phyloP scores from a whole-genome alignment of 768 basidiomycete species.

The Clitopilus hobsonii region DNA sequence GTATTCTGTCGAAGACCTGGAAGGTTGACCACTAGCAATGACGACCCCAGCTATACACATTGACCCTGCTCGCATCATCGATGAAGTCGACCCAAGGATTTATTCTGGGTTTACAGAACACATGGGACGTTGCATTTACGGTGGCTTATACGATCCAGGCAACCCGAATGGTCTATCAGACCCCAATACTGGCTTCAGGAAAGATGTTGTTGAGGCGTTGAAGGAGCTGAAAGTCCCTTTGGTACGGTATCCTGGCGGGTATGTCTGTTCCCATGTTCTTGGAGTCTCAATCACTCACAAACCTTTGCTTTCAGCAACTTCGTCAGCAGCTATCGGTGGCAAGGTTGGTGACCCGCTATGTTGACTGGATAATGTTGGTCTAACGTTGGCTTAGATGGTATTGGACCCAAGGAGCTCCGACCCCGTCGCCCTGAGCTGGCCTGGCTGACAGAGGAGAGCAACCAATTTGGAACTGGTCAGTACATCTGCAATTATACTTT shows the following conservation, averaged over 20 bases:
- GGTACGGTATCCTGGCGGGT: slow-evolving; percentile 52
- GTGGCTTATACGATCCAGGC: slow-evolving; percentile 38
- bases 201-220: slow-evolving; percentile 43
- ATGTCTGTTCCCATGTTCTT: slow-evolving; percentile 7
- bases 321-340: slow-evolving; percentile 53
- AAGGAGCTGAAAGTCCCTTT: slow-evolving; percentile 43
- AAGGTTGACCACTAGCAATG: neutral
- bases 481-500: neutral
- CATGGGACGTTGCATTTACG: slow-evolving; percentile 53
- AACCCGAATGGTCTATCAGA: slow-evolving; percentile 31
- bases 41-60: slow-evolving; percentile 30
- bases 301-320: slow-evolving; percentile 31
- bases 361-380: neutral
- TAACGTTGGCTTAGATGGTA: slow-evolving; percentile 31
- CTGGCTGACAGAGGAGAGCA: slow-evolving; percentile 57
- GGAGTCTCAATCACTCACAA: neutral
- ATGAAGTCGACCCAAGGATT: slow-evolving; percentile 42
- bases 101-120: slow-evolving; percentile 64
- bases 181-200: slow-evolving; percentile 39
- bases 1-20: too few relatives aligned
- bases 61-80: slow-evolving; percentile 35
- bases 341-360: slow-evolving; percentile 20
- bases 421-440: slow-evolving; percentile 56
- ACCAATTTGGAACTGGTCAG: slow-evolving; percentile 52
- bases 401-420: slow-evolving; percentile 45